These are phyloP conservation scores for Diaporthe australafricana DNA, from an alignment of 2,329 filamentous ascomycete genomes.

Conservation along the genomic window DNA sequence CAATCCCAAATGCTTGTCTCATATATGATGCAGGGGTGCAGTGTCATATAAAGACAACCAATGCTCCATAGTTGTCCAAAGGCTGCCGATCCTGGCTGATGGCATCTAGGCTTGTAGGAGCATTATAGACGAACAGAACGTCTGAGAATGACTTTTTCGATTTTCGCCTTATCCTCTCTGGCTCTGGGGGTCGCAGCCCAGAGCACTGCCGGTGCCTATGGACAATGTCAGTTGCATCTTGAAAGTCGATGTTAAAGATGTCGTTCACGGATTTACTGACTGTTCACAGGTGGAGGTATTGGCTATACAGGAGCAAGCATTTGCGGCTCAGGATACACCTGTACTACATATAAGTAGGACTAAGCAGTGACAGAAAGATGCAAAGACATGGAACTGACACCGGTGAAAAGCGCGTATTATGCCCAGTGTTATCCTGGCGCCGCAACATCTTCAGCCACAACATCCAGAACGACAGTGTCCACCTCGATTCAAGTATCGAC, in stretches of 20 bases:
- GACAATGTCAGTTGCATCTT: constrained; percentile 26
- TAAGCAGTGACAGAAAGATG: background rate
- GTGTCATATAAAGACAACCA: background rate
- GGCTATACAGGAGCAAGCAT: constrained; percentile 36
- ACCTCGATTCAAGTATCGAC: background rate
- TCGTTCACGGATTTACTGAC: background rate
- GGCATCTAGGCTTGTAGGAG: background rate
- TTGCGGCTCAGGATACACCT: constrained; percentile 40
- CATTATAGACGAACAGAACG: background rate
- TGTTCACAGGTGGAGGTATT: constrained; percentile 36
- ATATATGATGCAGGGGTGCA: background rate
- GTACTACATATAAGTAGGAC: constrained; percentile 40
- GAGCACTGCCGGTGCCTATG: constrained; percentile 33
- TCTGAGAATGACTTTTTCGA: background rate
- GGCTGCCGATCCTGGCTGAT: background rate
- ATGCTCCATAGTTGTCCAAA: background rate
- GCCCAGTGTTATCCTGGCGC: constrained; percentile 35
- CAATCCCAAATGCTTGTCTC: background rate
- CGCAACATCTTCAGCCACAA: background rate
- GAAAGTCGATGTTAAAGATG: no score
- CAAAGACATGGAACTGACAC: background rate
- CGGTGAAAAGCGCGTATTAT: constrained; percentile 23
- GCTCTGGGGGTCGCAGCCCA: constrained; percentile 27
- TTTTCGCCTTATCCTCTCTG: background rate
- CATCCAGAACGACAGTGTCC: background rate